Evolutionary conservation across 192 early-diverging fungal species (phyloP), one percentile per base, ranked within the genome.

Genomic region (Chytriomyces sp.): DNA sequence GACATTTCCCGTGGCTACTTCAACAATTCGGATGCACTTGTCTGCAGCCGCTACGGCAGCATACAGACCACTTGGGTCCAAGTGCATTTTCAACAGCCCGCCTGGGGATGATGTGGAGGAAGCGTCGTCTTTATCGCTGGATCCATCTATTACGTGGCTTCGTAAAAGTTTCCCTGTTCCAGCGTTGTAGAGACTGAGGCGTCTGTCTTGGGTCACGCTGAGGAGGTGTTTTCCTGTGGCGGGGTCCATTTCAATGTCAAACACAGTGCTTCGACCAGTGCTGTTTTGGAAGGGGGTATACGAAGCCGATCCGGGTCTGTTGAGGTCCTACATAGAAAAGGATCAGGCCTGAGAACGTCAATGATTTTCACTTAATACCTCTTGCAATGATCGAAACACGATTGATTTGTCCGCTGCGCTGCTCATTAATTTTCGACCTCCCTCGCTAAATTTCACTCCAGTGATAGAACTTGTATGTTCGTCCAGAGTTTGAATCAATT

Each of bases 401-500:
- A 95, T 79, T 23, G 92, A 91, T 81, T 95, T 95, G 74, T 95
- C 94, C 8, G 93, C 93, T 8, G 87, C 92, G 77, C 91, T 93
- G 66, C 91, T 94, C 50, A 95, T 84, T 44, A 95, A 81, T 28
- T 84, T 87, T 23, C 79, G 81, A 16, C 92, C 93, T 67, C 84
- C 78, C 59, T 85, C 83, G 7, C 88, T 81, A 75, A 95, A 95
- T 63, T 84, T 83, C 49, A 95, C 88, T 24, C 86, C 82, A 6
- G 92, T 94, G 5, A 95, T 91, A 0, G 94, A 93, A 1, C 93
- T 93, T 57, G 94, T 93, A 67, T 95, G 94, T 67, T 95, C 94
- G 48, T 94, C 94, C 45, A 95, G 77, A 43, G 93, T 94, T 63
- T 94, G 91, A 7, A 93, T 80, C 11, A 94, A 74, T 11, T 89